A percentile compares a stretch with the other conserved stretches of the same genome.
These are phyloP conservation scores for Lanmaoa pseudosensibilis DNA, from an alignment of 768 basidiomycete species.

Conservation along the genomic window DNA sequence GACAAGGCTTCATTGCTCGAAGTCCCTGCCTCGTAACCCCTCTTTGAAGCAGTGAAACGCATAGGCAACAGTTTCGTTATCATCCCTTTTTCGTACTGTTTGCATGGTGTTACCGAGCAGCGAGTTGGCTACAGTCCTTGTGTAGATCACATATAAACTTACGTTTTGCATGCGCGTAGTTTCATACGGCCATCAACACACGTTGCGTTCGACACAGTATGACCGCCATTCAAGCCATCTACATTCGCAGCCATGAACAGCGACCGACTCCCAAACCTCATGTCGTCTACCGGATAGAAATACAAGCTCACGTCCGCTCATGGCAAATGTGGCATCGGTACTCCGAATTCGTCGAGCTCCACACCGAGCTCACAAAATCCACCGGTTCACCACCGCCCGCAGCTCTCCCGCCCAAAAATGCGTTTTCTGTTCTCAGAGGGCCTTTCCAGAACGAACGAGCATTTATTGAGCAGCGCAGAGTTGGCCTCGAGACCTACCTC, in stretches of 20 bases:
- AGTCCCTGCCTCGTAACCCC: constrained; percentile 13
- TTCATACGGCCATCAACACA: background rate
- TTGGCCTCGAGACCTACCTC: constrained; percentile 79
- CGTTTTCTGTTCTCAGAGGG: constrained; percentile 64
- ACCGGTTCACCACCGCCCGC: constrained; percentile 78
- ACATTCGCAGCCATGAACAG: constrained; percentile 68
- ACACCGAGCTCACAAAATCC: constrained; percentile 77
- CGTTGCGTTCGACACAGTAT: constrained; percentile 33
- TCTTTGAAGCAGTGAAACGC: background rate
- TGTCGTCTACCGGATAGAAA: constrained; percentile 76
- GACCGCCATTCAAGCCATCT: constrained; percentile 77
- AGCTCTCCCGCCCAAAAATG: constrained; percentile 82
- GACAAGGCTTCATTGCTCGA: constrained; percentile 21
- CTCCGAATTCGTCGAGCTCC: constrained; percentile 89
- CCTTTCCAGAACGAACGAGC: constrained; percentile 49
- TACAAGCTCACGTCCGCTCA: constrained; percentile 85
- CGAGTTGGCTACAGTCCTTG: background rate
- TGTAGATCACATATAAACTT: constrained; percentile 21
- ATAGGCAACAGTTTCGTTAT: background rate
- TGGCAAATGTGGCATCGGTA: constrained; percentile 96
- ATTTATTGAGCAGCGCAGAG: constrained; percentile 73
- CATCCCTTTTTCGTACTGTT: constrained; percentile 3
- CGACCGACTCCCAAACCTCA: constrained; percentile 73
- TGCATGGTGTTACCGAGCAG: constrained; percentile 1
- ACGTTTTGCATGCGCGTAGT: background rate